Evolutionary conservation across 108 stramenopile genomes (phyloP).

Genomic region (Stephanodiscus triporus): DNA sequence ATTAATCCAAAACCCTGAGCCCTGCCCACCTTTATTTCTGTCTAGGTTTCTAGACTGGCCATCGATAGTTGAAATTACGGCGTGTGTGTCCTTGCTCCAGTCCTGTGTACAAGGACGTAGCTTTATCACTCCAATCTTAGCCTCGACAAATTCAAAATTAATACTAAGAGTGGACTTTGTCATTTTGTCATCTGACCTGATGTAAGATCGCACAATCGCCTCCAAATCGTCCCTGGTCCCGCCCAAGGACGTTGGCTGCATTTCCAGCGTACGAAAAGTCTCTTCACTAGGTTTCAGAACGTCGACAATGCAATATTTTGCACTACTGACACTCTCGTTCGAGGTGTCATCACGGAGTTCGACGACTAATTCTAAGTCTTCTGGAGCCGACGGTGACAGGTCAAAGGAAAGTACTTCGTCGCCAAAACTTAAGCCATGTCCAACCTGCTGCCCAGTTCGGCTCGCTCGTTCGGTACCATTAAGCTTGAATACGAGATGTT

Average conservation of each 20-base stretch:
- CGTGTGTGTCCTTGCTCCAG: not conserved
- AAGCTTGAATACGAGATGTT: conserved; percentile 47
- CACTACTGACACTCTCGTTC: conserved; percentile 22
- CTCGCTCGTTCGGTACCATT: conserved; percentile 26
- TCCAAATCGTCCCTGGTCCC: too few species aligned
- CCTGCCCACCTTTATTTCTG: conserved; percentile 7
- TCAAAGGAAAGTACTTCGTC: conserved; percentile 60
- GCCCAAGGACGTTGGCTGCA: too few species aligned
- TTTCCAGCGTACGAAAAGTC: conserved; percentile 4
- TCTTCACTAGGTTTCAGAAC: conserved; percentile 28
- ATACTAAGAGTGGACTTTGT: conserved; percentile 37
- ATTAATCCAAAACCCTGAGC: conserved; percentile 30
- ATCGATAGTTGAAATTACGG: conserved; percentile 24
- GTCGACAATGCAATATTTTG: conserved; percentile 17
- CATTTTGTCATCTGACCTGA: conserved; percentile 28
- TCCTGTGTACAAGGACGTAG: conserved; percentile 3
- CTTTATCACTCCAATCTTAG: conserved; percentile 60
- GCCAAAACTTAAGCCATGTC: conserved; percentile 58
- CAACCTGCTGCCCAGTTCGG: conserved; percentile 34
- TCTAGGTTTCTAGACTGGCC: conserved; percentile 18
- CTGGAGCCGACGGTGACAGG: conserved; percentile 55
- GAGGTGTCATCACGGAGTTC: conserved; percentile 57
- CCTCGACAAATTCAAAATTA: conserved; percentile 60
- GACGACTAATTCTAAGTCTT: conserved; percentile 53
- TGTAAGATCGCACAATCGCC: too few species aligned